phyloP scores from a whole-genome alignment of 2,329 filamentous ascomycete genomes.

The Stemphylium lycopersici region DNA sequence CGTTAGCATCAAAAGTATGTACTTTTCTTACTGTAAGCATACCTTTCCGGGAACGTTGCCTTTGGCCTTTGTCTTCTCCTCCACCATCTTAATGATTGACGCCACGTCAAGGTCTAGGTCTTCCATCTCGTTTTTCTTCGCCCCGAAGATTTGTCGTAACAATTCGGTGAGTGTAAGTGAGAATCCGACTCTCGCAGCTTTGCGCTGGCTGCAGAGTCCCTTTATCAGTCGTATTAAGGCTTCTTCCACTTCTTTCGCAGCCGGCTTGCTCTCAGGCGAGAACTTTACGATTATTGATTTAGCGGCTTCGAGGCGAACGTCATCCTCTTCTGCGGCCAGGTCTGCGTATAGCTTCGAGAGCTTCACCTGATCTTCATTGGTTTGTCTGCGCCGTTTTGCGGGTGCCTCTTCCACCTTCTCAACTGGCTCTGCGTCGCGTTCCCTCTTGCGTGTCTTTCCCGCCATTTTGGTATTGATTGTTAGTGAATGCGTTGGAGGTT shows the following conservation, averaged over 20 bases:
- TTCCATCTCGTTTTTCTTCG: conserved; percentile 33
- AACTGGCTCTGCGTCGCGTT: conserved; percentile 26
- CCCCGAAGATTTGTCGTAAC: conserved; percentile 71
- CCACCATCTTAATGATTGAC: conserved; percentile 58
- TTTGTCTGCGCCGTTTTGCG: conserved; percentile 43
- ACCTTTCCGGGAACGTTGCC: conserved; percentile 62
- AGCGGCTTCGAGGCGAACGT: conserved; percentile 53
- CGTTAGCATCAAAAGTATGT: conserved; percentile 19
- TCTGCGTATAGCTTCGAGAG: conserved; percentile 55
- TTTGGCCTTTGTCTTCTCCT: conserved; percentile 58
- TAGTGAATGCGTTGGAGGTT: conserved; percentile 1
- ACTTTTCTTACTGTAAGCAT: conserved; percentile 20
- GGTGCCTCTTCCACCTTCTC: conserved; percentile 27
- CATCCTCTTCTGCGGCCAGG: conserved; percentile 54
- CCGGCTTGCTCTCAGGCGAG: conserved; percentile 46
- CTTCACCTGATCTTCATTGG: conserved; percentile 50
- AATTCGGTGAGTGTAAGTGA: conserved; percentile 87
- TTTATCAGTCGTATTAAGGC: conserved; percentile 68
- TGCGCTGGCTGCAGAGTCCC: conserved; percentile 87
- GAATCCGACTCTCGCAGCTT: conserved; percentile 86
- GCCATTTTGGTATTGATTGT: conserved; percentile 25
- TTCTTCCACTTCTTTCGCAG: conserved; percentile 47
- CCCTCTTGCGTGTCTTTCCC: conserved; percentile 37
- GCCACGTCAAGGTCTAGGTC: conserved; percentile 48
- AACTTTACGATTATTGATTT: conserved; percentile 53